Percentiles rank a stretch among this genome's conserved stretches.
Evolutionary conservation across 805 yeast genomes (phyloP).

Genomic region (Teunomyces cretensis): DNA sequence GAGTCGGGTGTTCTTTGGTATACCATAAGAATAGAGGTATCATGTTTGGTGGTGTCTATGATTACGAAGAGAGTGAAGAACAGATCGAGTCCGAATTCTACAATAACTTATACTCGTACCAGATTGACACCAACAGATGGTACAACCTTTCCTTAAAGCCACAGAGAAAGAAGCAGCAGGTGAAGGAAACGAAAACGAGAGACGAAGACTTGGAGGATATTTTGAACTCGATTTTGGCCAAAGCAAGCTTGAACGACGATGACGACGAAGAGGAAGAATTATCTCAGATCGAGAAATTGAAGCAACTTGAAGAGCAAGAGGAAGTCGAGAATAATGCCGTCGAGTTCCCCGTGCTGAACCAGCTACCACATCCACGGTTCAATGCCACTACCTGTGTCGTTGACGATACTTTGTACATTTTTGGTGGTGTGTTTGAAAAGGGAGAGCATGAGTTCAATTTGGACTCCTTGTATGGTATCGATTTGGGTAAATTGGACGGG

Average conservation of each 20-base stretch:
- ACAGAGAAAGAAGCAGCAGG: slow-evolving; percentile 46
- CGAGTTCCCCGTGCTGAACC: slow-evolving; percentile 56
- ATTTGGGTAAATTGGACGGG: slow-evolving; percentile 84
- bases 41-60: slow-evolving; percentile 93
- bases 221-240: slow-evolving; percentile 68
- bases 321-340: slow-evolving; percentile 38
- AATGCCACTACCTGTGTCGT: slow-evolving; percentile 83
- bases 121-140: slow-evolving; percentile 88
- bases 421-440: slow-evolving; percentile 86
- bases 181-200: slow-evolving; percentile 50
- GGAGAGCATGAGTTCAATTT: slow-evolving; percentile 84
- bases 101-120: slow-evolving; percentile 78
- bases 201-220: slow-evolving; percentile 83
- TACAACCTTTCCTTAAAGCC: slow-evolving; percentile 66
- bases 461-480: slow-evolving; percentile 84
- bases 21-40: slow-evolving; percentile 90
- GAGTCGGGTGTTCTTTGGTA: slow-evolving; percentile 93
- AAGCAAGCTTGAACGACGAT: slow-evolving; percentile 66
- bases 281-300: slow-evolving; percentile 36
- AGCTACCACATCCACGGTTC: slow-evolving; percentile 85
- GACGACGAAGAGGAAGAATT: slow-evolving; percentile 40
- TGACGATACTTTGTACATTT: slow-evolving; percentile 79
- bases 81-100: slow-evolving; percentile 80
- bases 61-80: slow-evolving; percentile 94
- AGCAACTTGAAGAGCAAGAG: slow-evolving; percentile 36